Conservation (phyloP, 129 eudicot species). For the Centrapalus pauciflorus region DNA sequence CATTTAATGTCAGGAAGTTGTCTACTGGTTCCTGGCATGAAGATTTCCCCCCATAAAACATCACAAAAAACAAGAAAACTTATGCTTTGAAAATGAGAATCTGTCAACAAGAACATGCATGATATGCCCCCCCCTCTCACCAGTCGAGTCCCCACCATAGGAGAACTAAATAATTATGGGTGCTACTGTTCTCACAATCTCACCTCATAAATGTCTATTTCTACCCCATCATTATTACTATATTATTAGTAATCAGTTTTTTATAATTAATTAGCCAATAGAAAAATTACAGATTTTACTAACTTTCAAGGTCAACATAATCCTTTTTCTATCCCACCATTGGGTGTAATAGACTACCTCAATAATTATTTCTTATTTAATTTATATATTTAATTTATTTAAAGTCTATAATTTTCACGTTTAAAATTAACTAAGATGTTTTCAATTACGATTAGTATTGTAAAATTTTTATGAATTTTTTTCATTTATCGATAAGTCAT, state of each 20-base stretch:
- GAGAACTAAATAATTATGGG: not conserved
- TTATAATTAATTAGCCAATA: no score
- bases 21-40: constrained; percentile 16
- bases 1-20: constrained; percentile 10
- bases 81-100: constrained; percentile 29
- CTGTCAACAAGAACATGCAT: constrained; percentile 32
- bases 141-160: constrained; percentile 23
- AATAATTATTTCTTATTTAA: no score
- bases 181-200: no score
- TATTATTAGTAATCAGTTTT: no score
- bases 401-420: not conserved
- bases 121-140: constrained; percentile 12
- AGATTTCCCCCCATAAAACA: constrained; percentile 24
- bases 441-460: no score
- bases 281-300: no score
- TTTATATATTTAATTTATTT: not conserved
- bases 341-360: no score
- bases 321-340: no score
- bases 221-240: no score
- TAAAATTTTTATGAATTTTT: not conserved
- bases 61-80: constrained; percentile 25
- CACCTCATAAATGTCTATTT: no score
- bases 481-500: not conserved
- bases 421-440: not conserved
- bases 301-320: no score